Percentiles rank a stretch among this genome's conserved stretches.
Conservation (phyloP, 495 filamentous ascomycete genomes). For the Sporormia fimetaria region DNA sequence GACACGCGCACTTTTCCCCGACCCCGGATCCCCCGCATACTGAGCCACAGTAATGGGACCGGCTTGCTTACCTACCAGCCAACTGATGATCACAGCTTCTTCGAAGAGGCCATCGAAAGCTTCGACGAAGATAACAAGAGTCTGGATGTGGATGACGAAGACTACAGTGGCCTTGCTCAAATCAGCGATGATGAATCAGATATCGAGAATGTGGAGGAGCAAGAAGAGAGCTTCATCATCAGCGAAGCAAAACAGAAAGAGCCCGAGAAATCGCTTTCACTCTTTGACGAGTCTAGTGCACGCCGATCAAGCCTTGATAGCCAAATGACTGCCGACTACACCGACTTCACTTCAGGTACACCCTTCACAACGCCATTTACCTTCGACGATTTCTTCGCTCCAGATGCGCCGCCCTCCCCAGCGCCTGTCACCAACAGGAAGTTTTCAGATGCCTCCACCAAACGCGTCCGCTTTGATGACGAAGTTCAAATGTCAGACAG, state of each 20-base stretch:
- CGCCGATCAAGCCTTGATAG: conserved; percentile 16
- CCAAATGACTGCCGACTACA: conserved; percentile 8
- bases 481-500: conserved; percentile 37
- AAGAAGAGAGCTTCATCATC: conserved; percentile 54
- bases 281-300: conserved; percentile 22
- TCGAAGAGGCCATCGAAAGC: conserved; percentile 33
- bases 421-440: conserved; percentile 10
- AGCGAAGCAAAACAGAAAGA: conserved; percentile 38
- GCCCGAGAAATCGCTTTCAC: no score
- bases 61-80: conserved; percentile 17
- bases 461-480: conserved; percentile 41
- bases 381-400: conserved; percentile 21
- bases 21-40: conserved; percentile 13
- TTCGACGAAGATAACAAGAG: conserved; percentile 22
- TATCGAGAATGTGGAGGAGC: conserved; percentile 53
- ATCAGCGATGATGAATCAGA: conserved; percentile 68
- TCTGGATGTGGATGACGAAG: conserved; percentile 48
- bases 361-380: not conserved
- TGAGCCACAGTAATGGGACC: conserved; percentile 15
- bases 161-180: conserved; percentile 61
- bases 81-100: conserved; percentile 1
- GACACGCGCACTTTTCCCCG: conserved; percentile 14
- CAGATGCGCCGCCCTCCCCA: conserved; percentile 1
- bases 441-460: conserved; percentile 23
- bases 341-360: conserved; percentile 5